phyloP scores from a whole-genome alignment of 2,329 filamentous ascomycete genomes.

The Myotisia sp. region DNA sequence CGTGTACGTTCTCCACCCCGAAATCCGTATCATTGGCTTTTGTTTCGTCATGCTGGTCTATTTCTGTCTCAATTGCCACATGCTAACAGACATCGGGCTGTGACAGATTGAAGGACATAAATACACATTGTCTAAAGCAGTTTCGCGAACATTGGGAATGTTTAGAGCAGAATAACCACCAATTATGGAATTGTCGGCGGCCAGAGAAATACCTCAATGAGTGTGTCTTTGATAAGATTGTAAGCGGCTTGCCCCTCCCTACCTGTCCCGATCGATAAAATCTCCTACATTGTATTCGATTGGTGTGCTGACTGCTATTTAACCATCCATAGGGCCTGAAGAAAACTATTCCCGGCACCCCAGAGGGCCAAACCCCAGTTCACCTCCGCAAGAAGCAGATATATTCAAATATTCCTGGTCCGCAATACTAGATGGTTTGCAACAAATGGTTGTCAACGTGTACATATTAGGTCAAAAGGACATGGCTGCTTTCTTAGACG shows the following conservation, averaged over 20 bases:
- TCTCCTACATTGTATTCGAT: too few relatives aligned
- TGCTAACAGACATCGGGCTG: too few relatives aligned
- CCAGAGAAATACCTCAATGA: constrained; percentile 81
- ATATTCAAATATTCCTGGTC: constrained; percentile 28
- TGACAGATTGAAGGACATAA: constrained; percentile 76
- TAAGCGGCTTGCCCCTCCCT: constrained; percentile 37
- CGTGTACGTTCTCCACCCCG: constrained; percentile 54
- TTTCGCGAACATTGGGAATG: constrained; percentile 94
- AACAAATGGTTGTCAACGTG: neutral
- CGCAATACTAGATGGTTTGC: constrained; percentile 21
- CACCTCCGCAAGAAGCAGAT: constrained; percentile 49
- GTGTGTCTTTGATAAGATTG: constrained; percentile 91
- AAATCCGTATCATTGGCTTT: constrained; percentile 1
- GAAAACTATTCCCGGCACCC: constrained; percentile 64
- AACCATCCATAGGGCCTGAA: constrained; percentile 51
- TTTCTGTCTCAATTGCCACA: too few relatives aligned
- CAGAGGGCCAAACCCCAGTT: constrained; percentile 54
- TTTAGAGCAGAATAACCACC: constrained; percentile 93
- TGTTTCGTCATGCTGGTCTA: neutral
- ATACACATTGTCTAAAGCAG: constrained; percentile 79
- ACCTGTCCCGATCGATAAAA: constrained; percentile 1
- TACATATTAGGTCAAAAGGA: constrained; percentile 6
- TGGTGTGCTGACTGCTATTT: constrained; percentile 6
- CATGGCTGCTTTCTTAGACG: too few relatives aligned
- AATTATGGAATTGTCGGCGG: constrained; percentile 87